Base-by-base conservation (phyloP, 1,284 basidiomycete species). In the Ganoderma resinaceum region DNA sequence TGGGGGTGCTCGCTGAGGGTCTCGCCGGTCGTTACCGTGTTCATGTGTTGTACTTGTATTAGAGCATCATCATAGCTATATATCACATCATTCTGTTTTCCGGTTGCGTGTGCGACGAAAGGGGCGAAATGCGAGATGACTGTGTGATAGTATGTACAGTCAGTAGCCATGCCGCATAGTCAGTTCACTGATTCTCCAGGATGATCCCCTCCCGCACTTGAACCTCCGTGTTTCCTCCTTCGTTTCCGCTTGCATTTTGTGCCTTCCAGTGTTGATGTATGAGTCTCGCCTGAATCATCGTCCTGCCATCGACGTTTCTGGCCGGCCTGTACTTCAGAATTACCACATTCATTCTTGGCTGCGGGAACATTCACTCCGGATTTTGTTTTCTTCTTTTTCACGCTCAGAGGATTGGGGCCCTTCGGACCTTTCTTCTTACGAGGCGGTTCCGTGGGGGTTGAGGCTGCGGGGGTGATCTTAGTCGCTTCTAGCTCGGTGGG, bases 351-450 rank as follows among this genome's bases (percentile, higher is more conserved):
- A 42, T 61, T 57, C 65, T 65, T 65, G 23, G 14, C 16, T 29
- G 20, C 14, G 9, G 59, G 7, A 11, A 61, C 26, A 5, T 42
- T 11, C 2, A 49, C 55, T 7, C 72, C 66, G 18, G 66, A 7
- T 60, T 76, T 71, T 8, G 70, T 31, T 33, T 75, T 92, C 82
- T 96, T 96, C 85, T 96, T 98, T 84, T 95, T 96, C 46, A 97
- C 83, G 69, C 95, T 96, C 4, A 99, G 85, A 18, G 97, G 96
- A 82, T 99, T 99, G 0, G 97, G 95, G 0, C 86, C 95, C 78
- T 95, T 97, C 0, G 92, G 90, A 1, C 89, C 90, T 75, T 87
- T 88, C 78, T 89, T 92, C 78, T 88, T 91, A 53, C 79, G 82
- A n/a, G 79, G 78, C 52, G 79, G 82, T 68, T 85, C 82, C 18